Percentiles rank a stretch among this genome's conserved stretches.
These are phyloP conservation scores for Hemisphaericaspora subhashii DNA, from an alignment of 1,139 yeast species.

Conservation along the genomic window DNA sequence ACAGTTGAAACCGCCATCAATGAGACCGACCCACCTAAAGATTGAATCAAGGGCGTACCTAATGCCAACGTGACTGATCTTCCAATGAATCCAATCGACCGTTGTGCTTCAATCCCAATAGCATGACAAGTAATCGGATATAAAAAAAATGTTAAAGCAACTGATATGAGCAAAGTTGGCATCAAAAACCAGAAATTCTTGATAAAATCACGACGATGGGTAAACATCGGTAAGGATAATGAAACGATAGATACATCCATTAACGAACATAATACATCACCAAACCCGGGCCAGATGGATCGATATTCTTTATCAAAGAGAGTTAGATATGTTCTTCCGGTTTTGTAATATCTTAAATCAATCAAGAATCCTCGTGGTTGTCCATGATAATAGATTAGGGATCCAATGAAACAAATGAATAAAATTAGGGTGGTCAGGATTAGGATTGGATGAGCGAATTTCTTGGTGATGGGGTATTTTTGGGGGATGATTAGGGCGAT, in stretches of 20 bases:
- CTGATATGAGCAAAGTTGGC: conserved; percentile 60
- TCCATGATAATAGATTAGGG: conserved; percentile 50
- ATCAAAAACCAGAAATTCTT: conserved; percentile 58
- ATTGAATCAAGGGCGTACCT: conserved; percentile 68
- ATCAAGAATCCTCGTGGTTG: conserved; percentile 46
- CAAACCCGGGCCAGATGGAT: conserved; percentile 69
- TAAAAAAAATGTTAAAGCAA: conserved; percentile 59
- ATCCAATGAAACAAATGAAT: conserved; percentile 60
- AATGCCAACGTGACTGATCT: conserved; percentile 80
- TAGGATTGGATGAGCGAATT: conserved; percentile 69
- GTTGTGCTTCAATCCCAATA: conserved; percentile 58
- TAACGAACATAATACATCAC: conserved; percentile 67
- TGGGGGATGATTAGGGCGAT: conserved; percentile 51
- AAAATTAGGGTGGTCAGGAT: conserved; percentile 63
- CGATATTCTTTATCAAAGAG: conserved; percentile 49
- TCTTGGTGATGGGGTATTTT: conserved; percentile 46
- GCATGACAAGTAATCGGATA: conserved; percentile 70
- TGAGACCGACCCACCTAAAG: conserved; percentile 67
- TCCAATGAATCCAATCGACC: conserved; percentile 76
- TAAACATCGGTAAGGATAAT: conserved; percentile 73
- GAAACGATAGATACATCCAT: conserved; percentile 80
- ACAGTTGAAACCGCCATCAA: conserved; percentile 81
- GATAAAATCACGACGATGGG: conserved; percentile 63
- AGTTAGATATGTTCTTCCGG: conserved; percentile 65
- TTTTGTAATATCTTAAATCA: conserved; percentile 57